Base-by-base conservation (phyloP, 1,284 basidiomycete species). In the Schizophyllum commune region DNA sequence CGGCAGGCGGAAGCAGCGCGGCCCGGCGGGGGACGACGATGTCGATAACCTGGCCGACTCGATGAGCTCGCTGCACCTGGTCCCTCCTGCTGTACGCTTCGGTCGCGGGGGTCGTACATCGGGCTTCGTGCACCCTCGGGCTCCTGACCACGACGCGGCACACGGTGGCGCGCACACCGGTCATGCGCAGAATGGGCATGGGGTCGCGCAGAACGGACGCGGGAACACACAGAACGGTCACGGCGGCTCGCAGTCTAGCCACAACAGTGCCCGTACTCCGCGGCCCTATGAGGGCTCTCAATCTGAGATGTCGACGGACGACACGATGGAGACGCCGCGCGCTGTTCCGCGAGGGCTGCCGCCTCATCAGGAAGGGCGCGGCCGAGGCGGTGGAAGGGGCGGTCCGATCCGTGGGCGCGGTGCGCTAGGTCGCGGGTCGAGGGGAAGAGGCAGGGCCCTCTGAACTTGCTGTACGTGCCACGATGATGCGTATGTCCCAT, bases 61-160 rank as follows among this genome's bases (percentile, higher is more conserved):
- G 0, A 77, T 89, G 74, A 77, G 74, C 58, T 79, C 88, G 1
- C 79, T 91, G n/a, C 77, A 82, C 13, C 80, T 91, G 59, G 81
- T 92, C 4, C 89, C 89, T 1, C 72, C 81, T 1, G 79, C 84
- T 1, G 79, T 91, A 55, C 79, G 85, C 13, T 91, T 91, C 65
- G 89, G 89, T 39, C 77, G 89, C 52, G 89, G 89, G 1, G 84
- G 80, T 15, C 74, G 74, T 61, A 72, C 70, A 33, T 76, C 75
- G 27, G 82, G 82, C 5, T 81, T 83, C 61, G 71, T 65, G 9
- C 64, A 65, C 55, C 20, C 53, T 55, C 27, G 27, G 27, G 27
- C 53, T 13, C 53, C 9, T 6, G 19, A 21, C 9, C 39, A 47
- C 39, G 39, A 47, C 17, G 39, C 39, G 2, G 39, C 13, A 3